Base-by-base conservation (phyloP, 2,329 filamentous ascomycete genomes). In the Aspergillus flavus region DNA sequence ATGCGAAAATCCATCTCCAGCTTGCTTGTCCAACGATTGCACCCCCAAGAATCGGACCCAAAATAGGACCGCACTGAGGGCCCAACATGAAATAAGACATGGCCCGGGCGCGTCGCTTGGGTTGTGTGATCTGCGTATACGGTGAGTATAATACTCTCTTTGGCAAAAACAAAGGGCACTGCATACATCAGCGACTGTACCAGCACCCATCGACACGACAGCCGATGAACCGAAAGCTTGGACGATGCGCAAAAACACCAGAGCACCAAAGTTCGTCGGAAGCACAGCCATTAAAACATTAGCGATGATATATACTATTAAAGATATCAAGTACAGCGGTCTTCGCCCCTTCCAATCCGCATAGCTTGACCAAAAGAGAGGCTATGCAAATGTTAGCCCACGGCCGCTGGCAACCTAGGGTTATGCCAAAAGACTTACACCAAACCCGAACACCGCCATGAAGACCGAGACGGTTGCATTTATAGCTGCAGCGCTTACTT, bases 1-100 rank as follows among this genome's bases (percentile, higher is more conserved):
- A 81, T 1, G 77, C 80, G 62, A 82, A 82, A 4, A 79, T 73
- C 80, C 80, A 83, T 64, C 81, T 69, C 81, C 81, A 83, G 5
- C 68, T 71, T 1, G 72, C 65, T 1, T 61, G 61, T 2, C 71
- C 69, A 4, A 78, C 75, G 34, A 83, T 73, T 23, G 73, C 71
- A 28, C 80, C 81, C 5, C 81, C 81, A 3, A 83, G 69, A 0
- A 82, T 66, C 0, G 81, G 81, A 0, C 81, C 81, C 1, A 82
- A 65, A 0, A 82, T 75, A 2, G 81, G 81, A 1, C 81, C 81
- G 3, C 81, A 72, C 14, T 82, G 77, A 5, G 80, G 81, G 0
- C 80, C 81, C 41, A 83, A 69, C 9, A 81, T 70, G 57, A 82
- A 82, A 53, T 77, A 74, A 3, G 78, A 76, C 69, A 83, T 76